Evolutionary conservation across 805 yeast species (phyloP), one percentile per base, ranked within the genome.

Genomic region (Kazachstania bromeliacearum): DNA sequence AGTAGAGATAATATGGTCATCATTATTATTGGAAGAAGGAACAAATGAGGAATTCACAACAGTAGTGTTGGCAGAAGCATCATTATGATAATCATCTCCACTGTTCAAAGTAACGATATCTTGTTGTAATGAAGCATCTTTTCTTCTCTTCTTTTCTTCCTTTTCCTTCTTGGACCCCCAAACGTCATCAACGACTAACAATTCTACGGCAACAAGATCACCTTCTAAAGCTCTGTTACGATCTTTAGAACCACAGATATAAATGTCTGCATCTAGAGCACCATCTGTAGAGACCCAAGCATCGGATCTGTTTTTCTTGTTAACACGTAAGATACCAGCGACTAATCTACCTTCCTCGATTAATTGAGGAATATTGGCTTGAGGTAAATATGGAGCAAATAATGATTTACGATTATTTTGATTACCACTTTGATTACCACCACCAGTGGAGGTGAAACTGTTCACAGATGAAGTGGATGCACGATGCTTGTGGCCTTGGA

Each of bases 261-360:
- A 92, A 42, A 92, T 85, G 60, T 92, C 98, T 0, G 98, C 94
- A 60, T 92, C 98, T 44, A 92, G 70, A 22, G 88, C 71, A 1
- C 96, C 96, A 57, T 88, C 96, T 1, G 97, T 89, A 5, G 95
- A 77, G n/a, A 92, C 97, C 62, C 94, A 92, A 0, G 98, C 98
- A 62, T 92, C 97, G 1, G 96, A 85, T 50, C 98, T 72, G 59
- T 92, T 92, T 61, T 92, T 92, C 61, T 87, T 88, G 64, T 92
- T 92, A 30, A 92, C 98, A 46, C 98, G 73, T 50, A 92, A 67
- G 19, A 80, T 81, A 49, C 98, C 98, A 3, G 94, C 79, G 6
- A 92, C 97, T 36, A 92, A 68, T 44, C 87, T 75, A 15, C 97
- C 97, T 44, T 89, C 96, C 44, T 76, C 74, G 31, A 92, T 79